These are phyloP conservation scores for Russula sp. DNA, from an alignment of 768 basidiomycete genomes.

Conservation along the genomic window DNA sequence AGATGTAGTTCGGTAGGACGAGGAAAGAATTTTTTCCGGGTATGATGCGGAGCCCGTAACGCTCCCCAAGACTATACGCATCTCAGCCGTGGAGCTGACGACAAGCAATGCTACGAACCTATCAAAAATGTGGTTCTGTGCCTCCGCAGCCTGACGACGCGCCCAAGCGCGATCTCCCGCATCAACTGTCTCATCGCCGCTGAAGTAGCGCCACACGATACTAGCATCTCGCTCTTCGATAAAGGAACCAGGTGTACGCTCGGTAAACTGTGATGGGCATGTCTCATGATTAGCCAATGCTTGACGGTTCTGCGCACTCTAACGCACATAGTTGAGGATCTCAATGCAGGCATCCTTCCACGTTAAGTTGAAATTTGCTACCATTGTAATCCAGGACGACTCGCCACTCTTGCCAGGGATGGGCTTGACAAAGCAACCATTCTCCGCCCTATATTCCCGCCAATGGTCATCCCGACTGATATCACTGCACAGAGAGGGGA, in stretches of 20 bases:
- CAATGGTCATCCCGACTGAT: background rate
- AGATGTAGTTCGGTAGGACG: conserved; percentile 75
- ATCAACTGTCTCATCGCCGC: conserved; percentile 32
- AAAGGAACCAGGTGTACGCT: conserved; percentile 81
- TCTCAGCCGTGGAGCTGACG: background rate
- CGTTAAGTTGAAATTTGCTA: conserved; percentile 64
- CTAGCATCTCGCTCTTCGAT: conserved; percentile 80
- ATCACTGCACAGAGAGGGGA: conserved; percentile 4
- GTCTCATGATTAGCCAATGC: background rate
- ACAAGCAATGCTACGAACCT: conserved; percentile 31
- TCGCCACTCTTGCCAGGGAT: conserved; percentile 28
- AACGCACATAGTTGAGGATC: conserved; percentile 73
- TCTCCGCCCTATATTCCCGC: conserved; percentile 55
- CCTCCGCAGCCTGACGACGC: conserved; percentile 78
- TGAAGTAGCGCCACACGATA: conserved; percentile 83
- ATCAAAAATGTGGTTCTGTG: conserved; percentile 89
- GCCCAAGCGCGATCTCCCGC: conserved; percentile 69
- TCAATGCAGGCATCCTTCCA: conserved; percentile 81
- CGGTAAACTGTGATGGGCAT: conserved; percentile 58
- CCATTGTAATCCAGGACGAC: conserved; percentile 71
- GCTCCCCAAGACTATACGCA: conserved; percentile 60
- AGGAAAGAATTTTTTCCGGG: conserved; percentile 76
- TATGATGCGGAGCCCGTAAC: conserved; percentile 76
- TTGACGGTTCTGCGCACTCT: background rate
- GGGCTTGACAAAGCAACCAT: conserved; percentile 78